Conservation (phyloP, 495 filamentous ascomycete species). For the Penicillium odoratum region DNA sequence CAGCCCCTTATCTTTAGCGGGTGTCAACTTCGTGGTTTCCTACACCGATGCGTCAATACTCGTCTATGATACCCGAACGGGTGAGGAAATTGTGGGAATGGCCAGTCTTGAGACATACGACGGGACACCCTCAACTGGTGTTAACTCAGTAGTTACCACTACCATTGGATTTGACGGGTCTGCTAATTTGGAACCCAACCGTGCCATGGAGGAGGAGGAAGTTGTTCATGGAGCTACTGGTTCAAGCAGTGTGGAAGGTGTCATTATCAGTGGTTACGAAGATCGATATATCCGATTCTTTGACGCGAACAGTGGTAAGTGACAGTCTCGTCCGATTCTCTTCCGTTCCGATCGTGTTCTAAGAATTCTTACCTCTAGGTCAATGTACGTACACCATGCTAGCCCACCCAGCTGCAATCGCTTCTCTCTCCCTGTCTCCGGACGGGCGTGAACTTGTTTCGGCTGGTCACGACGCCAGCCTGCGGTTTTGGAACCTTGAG, state of each 20-base stretch:
- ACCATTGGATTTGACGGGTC: slow-evolving; percentile 74
- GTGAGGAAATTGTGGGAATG: slow-evolving; percentile 91
- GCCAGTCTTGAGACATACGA: slow-evolving; percentile 91
- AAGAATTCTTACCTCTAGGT: slow-evolving; percentile 54
- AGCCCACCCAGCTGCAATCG: slow-evolving; percentile 89
- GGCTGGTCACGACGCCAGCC: slow-evolving; percentile 89
- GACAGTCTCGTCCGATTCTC: not conserved
- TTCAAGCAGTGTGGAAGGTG: slow-evolving; percentile 81
- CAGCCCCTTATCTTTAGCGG: slow-evolving; percentile 77
- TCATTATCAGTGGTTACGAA: slow-evolving; percentile 93
- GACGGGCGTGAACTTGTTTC: slow-evolving; percentile 94
- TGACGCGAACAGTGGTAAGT: slow-evolving; percentile 96
- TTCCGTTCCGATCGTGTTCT: slow-evolving; percentile 21
- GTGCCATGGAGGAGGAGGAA: slow-evolving; percentile 64
- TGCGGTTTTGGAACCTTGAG: slow-evolving; percentile 97
- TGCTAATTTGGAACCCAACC: slow-evolving; percentile 61
- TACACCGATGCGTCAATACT: slow-evolving; percentile 88
- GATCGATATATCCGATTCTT: slow-evolving; percentile 95
- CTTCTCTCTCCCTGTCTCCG: slow-evolving; percentile 83
- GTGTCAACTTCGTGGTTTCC: slow-evolving; percentile 90
- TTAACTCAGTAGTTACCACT: slow-evolving; percentile 90
- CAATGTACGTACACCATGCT: slow-evolving; percentile 99
- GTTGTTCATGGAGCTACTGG: slow-evolving; percentile 80
- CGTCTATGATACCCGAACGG: slow-evolving; percentile 86
- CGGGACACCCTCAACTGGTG: slow-evolving; percentile 75